Evolutionary conservation across 768 basidiomycete species (phyloP), one percentile per base, ranked within the genome.

Genomic region (Heimioporus sp.): DNA sequence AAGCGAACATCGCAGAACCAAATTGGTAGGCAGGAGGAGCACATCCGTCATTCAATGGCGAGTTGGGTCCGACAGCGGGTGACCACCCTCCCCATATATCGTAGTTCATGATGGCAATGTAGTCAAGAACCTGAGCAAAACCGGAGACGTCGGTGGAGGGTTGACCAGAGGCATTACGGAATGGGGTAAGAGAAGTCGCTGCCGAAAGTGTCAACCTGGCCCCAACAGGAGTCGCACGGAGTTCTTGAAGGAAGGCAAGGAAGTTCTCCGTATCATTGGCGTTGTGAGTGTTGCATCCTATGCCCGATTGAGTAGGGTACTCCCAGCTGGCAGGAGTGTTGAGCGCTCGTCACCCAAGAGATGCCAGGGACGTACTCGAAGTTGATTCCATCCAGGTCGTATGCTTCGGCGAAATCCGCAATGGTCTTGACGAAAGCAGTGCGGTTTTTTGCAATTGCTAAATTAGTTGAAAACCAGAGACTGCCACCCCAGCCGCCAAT

Each of bases 1-100:
- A 78, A 12, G 88, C 84, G 3, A 83, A 83, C 28, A 79, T 77
- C 1, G 87, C 93, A 49, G 91, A 95, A 6, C 92, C 92, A 16
- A 70, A 66, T 48, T 82, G 86, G 55, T 86, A 73, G 3, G 70
- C 71, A 0, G 76, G 56, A 38, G 81, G 72, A 2, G 83, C 80
- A 66, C 94, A 96, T 1, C 79, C 78, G 65, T 96, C 86, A 54
- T 84, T 75, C 35, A 97, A 71, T 1, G 94, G 92, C 2, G 94
- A 80, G 64, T 90, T 92, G 7, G 95, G 82, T 4, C 92, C 92
- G 43, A 81, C 76, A 55, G 80, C 59, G 54, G 77, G 60, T 35
- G 75, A 75, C 69, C 77, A 77, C 11, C 74, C 68, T 5, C 83
- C 81, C 66, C 75, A 77, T 39, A 85, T 56, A 54, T 87, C 86